Evolutionary conservation across 2,329 filamentous ascomycete genomes (phyloP).

Genomic region (Bipolaris sorokiniana): DNA sequence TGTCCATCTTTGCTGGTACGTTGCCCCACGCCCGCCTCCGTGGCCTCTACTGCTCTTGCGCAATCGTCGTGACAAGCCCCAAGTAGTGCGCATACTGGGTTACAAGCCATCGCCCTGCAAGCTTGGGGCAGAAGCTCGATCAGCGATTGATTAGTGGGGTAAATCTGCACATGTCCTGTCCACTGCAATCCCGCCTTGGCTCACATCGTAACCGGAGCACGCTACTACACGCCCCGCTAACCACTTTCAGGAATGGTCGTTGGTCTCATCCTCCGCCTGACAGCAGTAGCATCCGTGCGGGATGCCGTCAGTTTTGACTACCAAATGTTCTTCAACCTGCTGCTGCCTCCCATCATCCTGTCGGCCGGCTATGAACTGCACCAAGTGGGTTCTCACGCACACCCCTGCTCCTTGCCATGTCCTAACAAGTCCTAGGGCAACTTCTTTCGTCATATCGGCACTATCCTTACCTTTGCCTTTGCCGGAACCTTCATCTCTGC

Average conservation of each 20-base stretch:
- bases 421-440: slow-evolving; percentile 65
- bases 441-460: slow-evolving; percentile 98
- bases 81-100: slow-evolving; percentile 17
- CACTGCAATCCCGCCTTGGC: slow-evolving; percentile 18
- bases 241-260: slow-evolving; percentile 81
- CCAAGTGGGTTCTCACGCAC: slow-evolving; percentile 60
- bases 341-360: slow-evolving; percentile 97
- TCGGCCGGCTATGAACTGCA: slow-evolving; percentile 97
- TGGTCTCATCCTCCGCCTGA: slow-evolving; percentile 83
- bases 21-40: slow-evolving; percentile 9
- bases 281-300: slow-evolving; percentile 80
- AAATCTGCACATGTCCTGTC: slow-evolving; percentile 19
- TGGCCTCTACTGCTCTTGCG: slow-evolving; percentile 3
- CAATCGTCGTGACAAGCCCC: slow-evolving; percentile 13
- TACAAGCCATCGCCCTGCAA: slow-evolving; percentile 6
- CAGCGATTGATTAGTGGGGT: slow-evolving; percentile 19
- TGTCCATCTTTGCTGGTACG: slow-evolving; percentile 94
- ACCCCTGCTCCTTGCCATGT: not conserved
- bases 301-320: slow-evolving; percentile 96
- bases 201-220: slow-evolving; percentile 23
- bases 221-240: slow-evolving; percentile 32
- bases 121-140: slow-evolving; percentile 13
- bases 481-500: slow-evolving; percentile 97
- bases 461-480: slow-evolving; percentile 96
- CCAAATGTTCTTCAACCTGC: slow-evolving; percentile 98